A percentile compares a stretch with the other conserved stretches of the same genome.
These are phyloP conservation scores for Dicorynia guianensis DNA, from an alignment of 306 rosid genomes.

Conservation along the genomic window DNA sequence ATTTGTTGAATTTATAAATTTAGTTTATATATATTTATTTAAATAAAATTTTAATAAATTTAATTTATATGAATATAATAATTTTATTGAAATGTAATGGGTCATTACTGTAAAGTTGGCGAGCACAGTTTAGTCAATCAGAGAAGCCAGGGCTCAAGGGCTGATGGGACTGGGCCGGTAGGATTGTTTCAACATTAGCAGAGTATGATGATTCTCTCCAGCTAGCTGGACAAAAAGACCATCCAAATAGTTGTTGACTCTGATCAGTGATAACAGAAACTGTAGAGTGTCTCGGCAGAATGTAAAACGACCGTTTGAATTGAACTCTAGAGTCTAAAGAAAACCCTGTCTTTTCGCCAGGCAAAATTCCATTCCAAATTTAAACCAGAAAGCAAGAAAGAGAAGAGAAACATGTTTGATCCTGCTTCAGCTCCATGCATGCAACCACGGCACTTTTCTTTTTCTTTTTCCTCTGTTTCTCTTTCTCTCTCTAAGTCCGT, in stretches of 20 bases:
- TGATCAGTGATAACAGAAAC: background rate
- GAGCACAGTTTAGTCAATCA: no score
- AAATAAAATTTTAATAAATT: no score
- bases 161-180: no score
- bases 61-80: no score
- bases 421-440: conserved; percentile 42
- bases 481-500: conserved; percentile 4
- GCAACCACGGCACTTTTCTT: conserved; percentile 30
- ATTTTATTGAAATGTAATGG: no score
- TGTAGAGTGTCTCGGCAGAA: background rate
- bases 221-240: background rate
- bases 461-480: background rate
- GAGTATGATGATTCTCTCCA: background rate
- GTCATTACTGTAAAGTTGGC: no score
- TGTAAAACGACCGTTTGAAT: background rate
- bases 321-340: background rate
- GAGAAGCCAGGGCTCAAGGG: no score
- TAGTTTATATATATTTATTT: no score
- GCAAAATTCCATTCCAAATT: conserved; percentile 41
- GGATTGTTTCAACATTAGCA: no score
- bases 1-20: no score
- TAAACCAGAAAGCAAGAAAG: conserved; percentile 17
- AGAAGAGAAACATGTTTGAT: conserved; percentile 14
- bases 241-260: conserved; percentile 15
- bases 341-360: conserved; percentile 12